Evolutionary conservation across 2,329 filamentous ascomycete species (phyloP).

Genomic region (Fusarium sarcochroum): DNA sequence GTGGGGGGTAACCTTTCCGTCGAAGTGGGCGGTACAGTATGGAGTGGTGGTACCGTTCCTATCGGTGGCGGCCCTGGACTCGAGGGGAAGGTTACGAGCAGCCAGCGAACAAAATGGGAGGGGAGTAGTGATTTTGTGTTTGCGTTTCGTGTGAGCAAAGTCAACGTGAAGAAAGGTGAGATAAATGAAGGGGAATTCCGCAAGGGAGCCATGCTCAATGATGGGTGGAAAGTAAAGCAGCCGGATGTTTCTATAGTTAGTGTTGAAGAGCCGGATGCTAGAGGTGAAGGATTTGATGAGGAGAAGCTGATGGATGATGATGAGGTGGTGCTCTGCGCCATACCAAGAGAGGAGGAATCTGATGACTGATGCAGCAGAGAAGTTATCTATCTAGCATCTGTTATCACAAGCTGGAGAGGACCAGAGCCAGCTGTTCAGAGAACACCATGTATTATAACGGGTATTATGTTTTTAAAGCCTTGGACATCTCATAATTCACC

Average conservation of each 20-base stretch:
- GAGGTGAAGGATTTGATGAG: constrained; percentile 9
- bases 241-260: neutral
- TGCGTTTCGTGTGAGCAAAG: constrained; percentile 24
- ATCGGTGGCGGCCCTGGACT: neutral
- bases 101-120: constrained; percentile 3
- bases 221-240: neutral
- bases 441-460: too few relatives aligned
- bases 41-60: neutral
- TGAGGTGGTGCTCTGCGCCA: neutral
- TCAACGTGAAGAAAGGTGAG: neutral
- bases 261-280: neutral
- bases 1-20: neutral
- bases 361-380: neutral
- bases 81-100: neutral
- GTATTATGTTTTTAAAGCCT: too few relatives aligned
- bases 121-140: constrained; percentile 24
- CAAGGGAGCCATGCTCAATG: constrained; percentile 8
- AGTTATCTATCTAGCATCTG: too few relatives aligned
- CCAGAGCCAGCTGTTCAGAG: too few relatives aligned
- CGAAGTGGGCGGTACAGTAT: neutral
- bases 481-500: constrained; percentile 1
- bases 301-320: constrained; percentile 17
- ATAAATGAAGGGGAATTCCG: neutral
- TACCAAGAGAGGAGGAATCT: neutral
- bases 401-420: too few relatives aligned